These are phyloP conservation scores for Luffa aegyptiaca DNA, from an alignment of 306 rosid species.

Conservation along the genomic window DNA sequence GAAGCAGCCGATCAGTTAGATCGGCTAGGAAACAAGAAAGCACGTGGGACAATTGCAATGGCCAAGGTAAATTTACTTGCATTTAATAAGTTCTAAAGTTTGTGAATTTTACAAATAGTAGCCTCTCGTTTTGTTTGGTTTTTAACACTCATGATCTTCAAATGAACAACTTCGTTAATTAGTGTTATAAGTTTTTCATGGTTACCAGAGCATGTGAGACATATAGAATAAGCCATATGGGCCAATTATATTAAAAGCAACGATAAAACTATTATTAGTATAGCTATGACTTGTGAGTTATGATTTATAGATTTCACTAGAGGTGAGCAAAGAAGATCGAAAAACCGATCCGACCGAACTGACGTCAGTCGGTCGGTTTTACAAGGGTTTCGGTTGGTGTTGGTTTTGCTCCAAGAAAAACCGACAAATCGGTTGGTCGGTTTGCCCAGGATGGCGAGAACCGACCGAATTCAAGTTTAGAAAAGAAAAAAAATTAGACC, in stretches of 20 bases:
- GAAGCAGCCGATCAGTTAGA: constrained; percentile 97
- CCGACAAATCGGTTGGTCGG: no score
- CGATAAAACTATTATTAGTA: not conserved
- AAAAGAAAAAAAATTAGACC: no score
- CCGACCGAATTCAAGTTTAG: no score
- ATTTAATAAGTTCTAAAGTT: not conserved
- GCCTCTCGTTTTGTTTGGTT: not conserved
- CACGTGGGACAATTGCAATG: constrained; percentile 90
- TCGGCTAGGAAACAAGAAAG: constrained; percentile 70
- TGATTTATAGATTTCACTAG: no score
- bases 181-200: not conserved
- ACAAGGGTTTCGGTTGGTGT: no score
- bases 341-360: no score
- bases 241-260: not conserved
- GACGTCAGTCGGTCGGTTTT: no score
- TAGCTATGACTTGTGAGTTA: no score
- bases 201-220: not conserved
- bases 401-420: no score
- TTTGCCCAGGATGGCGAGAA: no score
- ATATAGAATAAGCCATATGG: not conserved
- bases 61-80: constrained; percentile 55
- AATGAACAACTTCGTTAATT: not conserved
- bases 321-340: no score
- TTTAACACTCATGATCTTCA: not conserved
- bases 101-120: not conserved